A percentile compares a stretch with the other conserved stretches of the same genome.
Conservation (phyloP, 768 basidiomycete species). For the Chalciporus sphaerocephalus region DNA sequence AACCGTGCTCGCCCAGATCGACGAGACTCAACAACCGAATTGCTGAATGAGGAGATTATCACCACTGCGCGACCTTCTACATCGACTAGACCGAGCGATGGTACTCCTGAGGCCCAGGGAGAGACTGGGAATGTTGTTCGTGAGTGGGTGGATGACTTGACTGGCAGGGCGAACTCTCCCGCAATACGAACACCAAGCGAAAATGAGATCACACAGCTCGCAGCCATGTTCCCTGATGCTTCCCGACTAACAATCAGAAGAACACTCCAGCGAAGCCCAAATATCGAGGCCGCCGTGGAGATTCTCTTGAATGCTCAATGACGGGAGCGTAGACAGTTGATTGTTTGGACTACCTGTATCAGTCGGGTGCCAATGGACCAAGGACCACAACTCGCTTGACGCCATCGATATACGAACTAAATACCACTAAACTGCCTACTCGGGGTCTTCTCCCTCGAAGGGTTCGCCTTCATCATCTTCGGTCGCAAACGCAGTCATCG, state of each 20-base stretch:
- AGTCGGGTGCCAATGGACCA: not conserved
- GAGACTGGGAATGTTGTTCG: constrained; percentile 49
- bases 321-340: constrained; percentile 1
- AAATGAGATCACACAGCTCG: constrained; percentile 68
- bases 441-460: constrained; percentile 41
- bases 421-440: constrained; percentile 28
- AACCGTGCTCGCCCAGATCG: constrained; percentile 72
- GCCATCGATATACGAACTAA: constrained; percentile 4
- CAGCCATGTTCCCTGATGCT: constrained; percentile 80
- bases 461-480: constrained; percentile 65
- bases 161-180: constrained; percentile 54
- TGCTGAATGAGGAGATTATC: constrained; percentile 54
- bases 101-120: constrained; percentile 19
- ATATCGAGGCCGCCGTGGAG: constrained; percentile 80
- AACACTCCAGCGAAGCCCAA: constrained; percentile 77
- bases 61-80: constrained; percentile 52
- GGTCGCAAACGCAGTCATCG: constrained; percentile 76
- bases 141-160: constrained; percentile 78
- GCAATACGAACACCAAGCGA: constrained; percentile 68
- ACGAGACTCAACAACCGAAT: constrained; percentile 14
- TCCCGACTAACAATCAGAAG: constrained; percentile 67
- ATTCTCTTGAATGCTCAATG: constrained; percentile 53
- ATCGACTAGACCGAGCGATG: constrained; percentile 20
- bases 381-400: not conserved
- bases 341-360: constrained; percentile 1